Percentiles rank a stretch among this genome's conserved stretches.
Evolutionary conservation across 2,329 filamentous ascomycete species (phyloP).

Genomic region (Fusarium sp.): DNA sequence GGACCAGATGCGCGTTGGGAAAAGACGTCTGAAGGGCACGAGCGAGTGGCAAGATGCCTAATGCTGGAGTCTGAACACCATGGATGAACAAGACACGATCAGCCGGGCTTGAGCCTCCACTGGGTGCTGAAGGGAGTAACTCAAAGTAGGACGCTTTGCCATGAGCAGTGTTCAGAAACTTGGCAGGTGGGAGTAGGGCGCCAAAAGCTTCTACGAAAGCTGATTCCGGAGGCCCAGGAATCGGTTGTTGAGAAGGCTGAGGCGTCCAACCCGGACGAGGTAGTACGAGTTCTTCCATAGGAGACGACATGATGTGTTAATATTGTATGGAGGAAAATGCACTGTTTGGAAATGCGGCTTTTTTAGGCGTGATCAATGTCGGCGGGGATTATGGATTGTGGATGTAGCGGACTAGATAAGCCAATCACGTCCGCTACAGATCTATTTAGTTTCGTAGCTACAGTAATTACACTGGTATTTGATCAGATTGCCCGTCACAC

Average conservation of each 20-base stretch:
- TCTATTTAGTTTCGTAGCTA: too few relatives aligned
- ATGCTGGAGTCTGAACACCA: slow-evolving; percentile 65
- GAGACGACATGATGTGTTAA: background rate
- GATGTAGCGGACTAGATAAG: too few relatives aligned
- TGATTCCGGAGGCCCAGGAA: slow-evolving; percentile 56
- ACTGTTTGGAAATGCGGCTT: background rate
- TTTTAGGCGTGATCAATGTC: background rate
- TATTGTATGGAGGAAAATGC: background rate
- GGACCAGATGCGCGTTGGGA: slow-evolving; percentile 57
- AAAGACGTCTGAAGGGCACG: slow-evolving; percentile 53
- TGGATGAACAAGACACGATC: slow-evolving; percentile 62
- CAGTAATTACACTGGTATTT: too few relatives aligned
- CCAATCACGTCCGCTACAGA: too few relatives aligned
- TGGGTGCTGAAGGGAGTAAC: slow-evolving; percentile 38
- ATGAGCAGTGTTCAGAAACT: slow-evolving; percentile 51
- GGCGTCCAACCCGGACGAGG: slow-evolving; percentile 11
- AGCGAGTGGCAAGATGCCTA: slow-evolving; percentile 63
- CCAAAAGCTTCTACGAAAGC: slow-evolving; percentile 57
- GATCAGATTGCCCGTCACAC: too few relatives aligned
- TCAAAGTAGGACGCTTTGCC: slow-evolving; percentile 61
- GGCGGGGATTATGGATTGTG: background rate
- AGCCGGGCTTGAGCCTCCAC: background rate
- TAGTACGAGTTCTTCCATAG: background rate
- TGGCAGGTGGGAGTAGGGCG: slow-evolving; percentile 55
- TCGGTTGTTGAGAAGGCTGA: slow-evolving; percentile 14